These are phyloP conservation scores for Colletotrichum sp. DNA, from an alignment of 2,329 filamentous ascomycete species.

Conservation along the genomic window DNA sequence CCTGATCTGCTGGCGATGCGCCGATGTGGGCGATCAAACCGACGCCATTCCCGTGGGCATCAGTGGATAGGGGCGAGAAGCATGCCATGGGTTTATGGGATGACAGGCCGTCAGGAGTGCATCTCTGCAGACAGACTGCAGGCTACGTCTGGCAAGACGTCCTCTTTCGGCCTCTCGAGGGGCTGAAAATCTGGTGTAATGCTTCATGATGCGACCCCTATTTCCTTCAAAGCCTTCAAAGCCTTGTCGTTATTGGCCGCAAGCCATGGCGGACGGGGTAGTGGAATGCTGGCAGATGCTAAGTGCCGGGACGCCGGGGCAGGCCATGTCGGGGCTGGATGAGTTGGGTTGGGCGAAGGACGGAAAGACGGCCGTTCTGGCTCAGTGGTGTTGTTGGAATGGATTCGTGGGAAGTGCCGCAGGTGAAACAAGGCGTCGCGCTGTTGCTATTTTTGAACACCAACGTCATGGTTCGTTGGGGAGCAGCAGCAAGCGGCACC, in stretches of 20 bases:
- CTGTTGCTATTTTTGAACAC: conserved; percentile 17
- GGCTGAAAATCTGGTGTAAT: background rate
- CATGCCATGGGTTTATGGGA: background rate
- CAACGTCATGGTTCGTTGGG: conserved; percentile 10
- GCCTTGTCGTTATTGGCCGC: background rate
- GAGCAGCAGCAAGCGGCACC: background rate
- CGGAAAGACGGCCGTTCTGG: background rate
- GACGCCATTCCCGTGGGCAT: background rate
- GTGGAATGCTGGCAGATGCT: background rate
- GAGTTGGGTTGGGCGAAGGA: background rate
- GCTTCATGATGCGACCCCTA: background rate
- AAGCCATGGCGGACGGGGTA: background rate
- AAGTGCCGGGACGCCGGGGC: background rate
- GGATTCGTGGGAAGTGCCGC: conserved; percentile 1
- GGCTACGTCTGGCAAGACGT: background rate
- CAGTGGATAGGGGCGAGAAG: background rate
- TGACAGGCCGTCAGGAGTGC: background rate
- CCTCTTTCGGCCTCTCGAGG: background rate
- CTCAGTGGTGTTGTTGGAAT: background rate
- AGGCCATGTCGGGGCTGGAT: background rate
- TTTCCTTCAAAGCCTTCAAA: background rate
- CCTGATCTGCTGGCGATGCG: background rate
- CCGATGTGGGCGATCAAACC: conserved; percentile 12
- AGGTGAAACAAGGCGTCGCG: conserved; percentile 15
- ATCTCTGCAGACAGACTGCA: background rate